Evolutionary conservation across 2,329 filamentous ascomycete species (phyloP).

Genomic region (Fonsecaea erecta): DNA sequence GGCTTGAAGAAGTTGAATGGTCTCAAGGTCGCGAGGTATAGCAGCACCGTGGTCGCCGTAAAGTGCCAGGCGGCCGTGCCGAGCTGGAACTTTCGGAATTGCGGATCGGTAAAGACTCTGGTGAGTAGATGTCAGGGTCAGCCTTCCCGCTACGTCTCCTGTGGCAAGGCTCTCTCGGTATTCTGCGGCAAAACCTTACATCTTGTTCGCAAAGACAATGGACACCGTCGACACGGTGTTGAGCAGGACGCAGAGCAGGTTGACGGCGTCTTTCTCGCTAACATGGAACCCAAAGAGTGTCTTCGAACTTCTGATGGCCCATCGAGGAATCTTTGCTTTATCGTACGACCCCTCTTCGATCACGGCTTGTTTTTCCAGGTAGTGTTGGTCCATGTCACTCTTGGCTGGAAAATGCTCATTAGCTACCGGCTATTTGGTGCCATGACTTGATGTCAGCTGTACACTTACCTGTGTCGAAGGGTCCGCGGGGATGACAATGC

Average conservation of each 20-base stretch:
- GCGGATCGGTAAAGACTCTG: slow-evolving; percentile 24
- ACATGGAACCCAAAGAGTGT: neutral
- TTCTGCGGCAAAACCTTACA: slow-evolving; percentile 10
- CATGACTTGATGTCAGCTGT: neutral
- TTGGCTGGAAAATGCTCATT: neutral
- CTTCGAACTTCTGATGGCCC: neutral
- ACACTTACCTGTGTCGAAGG: neutral
- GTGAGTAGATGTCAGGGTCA: neutral
- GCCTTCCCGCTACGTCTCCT: neutral
- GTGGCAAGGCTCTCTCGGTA: neutral
- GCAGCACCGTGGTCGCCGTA: slow-evolving; percentile 13
- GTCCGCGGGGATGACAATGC: neutral
- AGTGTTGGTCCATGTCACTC: neutral
- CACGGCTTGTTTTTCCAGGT: neutral
- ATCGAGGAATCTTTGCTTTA: neutral
- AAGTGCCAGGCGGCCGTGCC: slow-evolving; percentile 21
- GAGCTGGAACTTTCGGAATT: slow-evolving; percentile 21
- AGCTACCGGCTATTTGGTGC: neutral
- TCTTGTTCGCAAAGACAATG: slow-evolving; percentile 23
- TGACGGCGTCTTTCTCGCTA: neutral
- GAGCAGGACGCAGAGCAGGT: slow-evolving; percentile 4
- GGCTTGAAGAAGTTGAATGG: slow-evolving; percentile 16
- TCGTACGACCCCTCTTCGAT: neutral
- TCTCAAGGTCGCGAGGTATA: slow-evolving; percentile 6
- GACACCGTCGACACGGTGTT: slow-evolving; percentile 15